Percentiles rank a stretch among this genome's conserved stretches.
phyloP scores from a whole-genome alignment of 2,329 filamentous ascomycete genomes.

The Corniculantispora saksenae region DNA sequence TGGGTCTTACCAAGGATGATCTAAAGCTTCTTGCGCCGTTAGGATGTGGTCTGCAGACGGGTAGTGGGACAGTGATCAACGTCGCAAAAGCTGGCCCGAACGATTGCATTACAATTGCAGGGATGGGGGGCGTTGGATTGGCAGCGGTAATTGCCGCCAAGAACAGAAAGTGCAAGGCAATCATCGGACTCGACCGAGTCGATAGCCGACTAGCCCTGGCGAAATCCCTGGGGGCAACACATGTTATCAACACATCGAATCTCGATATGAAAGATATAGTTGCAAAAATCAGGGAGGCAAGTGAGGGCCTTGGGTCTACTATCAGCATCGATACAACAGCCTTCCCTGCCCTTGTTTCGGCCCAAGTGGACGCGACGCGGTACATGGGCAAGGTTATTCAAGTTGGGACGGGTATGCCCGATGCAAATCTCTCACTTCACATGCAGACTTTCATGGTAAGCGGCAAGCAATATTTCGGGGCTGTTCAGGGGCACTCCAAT shows the following conservation, averaged over 20 bases:
- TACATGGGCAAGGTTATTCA: conserved; percentile 50
- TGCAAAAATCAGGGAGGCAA: conserved; percentile 35
- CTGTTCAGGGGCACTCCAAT: conserved; percentile 33
- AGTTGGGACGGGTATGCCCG: conserved; percentile 48
- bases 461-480: conserved; percentile 50
- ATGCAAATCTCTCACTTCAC: conserved; percentile 42
- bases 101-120: conserved; percentile 34
- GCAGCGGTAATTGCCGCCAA: conserved; percentile 37
- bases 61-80: conserved; percentile 37
- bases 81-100: conserved; percentile 27
- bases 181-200: conserved; percentile 35
- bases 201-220: conserved; percentile 31
- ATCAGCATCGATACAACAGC: conserved; percentile 54
- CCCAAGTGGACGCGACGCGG: conserved; percentile 42
- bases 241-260: conserved; percentile 28
- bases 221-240: conserved; percentile 35
- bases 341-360: conserved; percentile 39
- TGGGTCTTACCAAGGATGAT: conserved; percentile 25
- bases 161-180: conserved; percentile 27
- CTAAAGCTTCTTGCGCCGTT: conserved; percentile 36
- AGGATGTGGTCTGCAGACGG: conserved; percentile 40
- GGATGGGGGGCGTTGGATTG: conserved; percentile 37
- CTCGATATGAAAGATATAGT: conserved; percentile 28
- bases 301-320: conserved; percentile 47
- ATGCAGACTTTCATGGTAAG: conserved; percentile 47